Conservation (phyloP, 2,329 filamentous ascomycete genomes). For the Triangularia verruculosa region DNA sequence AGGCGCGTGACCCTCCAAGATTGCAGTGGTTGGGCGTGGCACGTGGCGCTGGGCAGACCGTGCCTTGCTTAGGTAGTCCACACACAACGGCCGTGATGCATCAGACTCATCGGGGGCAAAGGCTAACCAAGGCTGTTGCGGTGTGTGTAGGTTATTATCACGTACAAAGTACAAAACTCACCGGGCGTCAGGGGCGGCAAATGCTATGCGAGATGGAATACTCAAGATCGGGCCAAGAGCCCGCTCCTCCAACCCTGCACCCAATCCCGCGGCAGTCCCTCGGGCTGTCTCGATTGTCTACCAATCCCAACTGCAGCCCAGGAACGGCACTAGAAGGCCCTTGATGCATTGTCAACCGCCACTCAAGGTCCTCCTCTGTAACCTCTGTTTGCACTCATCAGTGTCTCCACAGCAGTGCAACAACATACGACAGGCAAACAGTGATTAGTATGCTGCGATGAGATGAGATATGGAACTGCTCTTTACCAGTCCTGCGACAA, state of each 20-base stretch:
- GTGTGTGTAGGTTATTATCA: background rate
- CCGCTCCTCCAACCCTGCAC: background rate
- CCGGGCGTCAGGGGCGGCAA: conserved; percentile 12
- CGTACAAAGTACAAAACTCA: conserved; percentile 12
- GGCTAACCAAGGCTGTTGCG: background rate
- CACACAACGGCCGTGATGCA: conserved; percentile 6
- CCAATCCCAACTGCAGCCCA: conserved; percentile 18
- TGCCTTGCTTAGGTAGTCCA: background rate
- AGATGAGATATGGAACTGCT: background rate
- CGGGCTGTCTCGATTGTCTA: background rate
- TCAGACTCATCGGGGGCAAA: conserved; percentile 4
- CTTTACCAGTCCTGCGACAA: too few relatives aligned
- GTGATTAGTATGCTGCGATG: background rate
- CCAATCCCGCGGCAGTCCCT: conserved; percentile 5
- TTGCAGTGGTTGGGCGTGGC: conserved; percentile 20
- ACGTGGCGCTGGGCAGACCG: conserved; percentile 20
- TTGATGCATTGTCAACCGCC: background rate
- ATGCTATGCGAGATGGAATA: conserved; percentile 11
- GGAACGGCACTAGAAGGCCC: background rate
- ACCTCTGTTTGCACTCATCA: background rate
- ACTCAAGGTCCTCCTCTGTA: background rate
- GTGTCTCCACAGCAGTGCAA: background rate
- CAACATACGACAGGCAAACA: background rate
- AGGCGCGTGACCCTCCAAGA: conserved; percentile 30
- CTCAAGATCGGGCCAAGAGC: conserved; percentile 7